Conservation (phyloP, 345 rosid species). For the Kandelia obovata region DNA sequence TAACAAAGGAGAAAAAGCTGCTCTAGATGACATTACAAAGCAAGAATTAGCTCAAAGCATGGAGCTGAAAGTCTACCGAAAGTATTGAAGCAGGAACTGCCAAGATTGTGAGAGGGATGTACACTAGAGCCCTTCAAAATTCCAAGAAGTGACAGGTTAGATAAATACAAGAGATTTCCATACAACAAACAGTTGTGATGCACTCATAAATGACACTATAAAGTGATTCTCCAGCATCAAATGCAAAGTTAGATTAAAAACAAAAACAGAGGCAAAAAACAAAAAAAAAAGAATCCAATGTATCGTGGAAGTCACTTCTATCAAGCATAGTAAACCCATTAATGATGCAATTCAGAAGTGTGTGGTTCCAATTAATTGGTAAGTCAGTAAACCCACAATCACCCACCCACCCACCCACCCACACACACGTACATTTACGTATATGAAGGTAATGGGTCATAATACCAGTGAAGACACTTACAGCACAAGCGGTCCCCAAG, state of each 20-base stretch:
- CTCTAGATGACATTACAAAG: not conserved
- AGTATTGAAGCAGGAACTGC: conserved; percentile 59
- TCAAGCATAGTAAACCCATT: too few relatives aligned
- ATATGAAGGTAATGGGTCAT: not conserved
- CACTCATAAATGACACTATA: too few relatives aligned
- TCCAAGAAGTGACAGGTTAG: not conserved
- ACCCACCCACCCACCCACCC: too few relatives aligned
- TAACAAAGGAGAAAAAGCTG: not conserved
- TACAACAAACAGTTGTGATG: too few relatives aligned
- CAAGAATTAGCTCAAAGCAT: not conserved
- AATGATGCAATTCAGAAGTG: too few relatives aligned
- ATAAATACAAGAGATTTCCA: not conserved
- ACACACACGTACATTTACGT: not conserved
- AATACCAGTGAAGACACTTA: conserved; percentile 23
- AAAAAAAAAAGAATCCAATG: too few relatives aligned
- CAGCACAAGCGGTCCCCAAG: conserved; percentile 54
- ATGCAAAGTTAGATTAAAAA: too few relatives aligned
- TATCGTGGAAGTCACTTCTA: too few relatives aligned
- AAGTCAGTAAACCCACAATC: too few relatives aligned
- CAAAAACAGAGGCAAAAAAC: too few relatives aligned
- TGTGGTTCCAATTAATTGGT: too few relatives aligned
- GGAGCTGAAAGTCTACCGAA: conserved; percentile 32
- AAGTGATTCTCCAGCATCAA: too few relatives aligned
- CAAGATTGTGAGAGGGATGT: conserved; percentile 47
- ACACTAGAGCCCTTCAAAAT: conserved; percentile 39